Conservation (phyloP, 257 asterid species). For the Nicotiana tomentosiformis region DNA sequence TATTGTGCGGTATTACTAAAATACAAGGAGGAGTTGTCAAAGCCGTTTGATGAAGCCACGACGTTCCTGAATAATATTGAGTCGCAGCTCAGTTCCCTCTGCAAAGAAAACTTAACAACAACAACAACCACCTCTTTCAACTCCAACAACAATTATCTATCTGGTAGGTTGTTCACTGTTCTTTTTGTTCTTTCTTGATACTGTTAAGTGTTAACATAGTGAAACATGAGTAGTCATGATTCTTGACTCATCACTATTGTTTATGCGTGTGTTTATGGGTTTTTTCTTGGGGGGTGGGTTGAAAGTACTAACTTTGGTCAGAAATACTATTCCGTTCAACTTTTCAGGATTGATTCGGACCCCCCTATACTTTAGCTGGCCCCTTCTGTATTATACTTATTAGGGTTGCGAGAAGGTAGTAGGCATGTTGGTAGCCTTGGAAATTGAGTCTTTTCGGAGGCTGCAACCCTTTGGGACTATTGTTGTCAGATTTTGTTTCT, state of each 20-base stretch:
- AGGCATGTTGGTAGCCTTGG: constrained; percentile 11
- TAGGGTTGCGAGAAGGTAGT: constrained; percentile 6
- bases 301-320: neutral
- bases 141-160: constrained; percentile 13
- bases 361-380: constrained; percentile 8
- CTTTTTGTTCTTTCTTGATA: neutral
- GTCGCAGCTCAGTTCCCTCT: constrained; percentile 60
- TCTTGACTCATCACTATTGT: neutral
- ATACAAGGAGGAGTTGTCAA: constrained; percentile 59
- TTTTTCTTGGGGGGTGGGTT: neutral
- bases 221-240: neutral
- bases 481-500: constrained; percentile 16
- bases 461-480: neutral
- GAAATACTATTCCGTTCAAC: constrained; percentile 16
- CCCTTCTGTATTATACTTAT: neutral
- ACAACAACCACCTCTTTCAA: constrained; percentile 17
- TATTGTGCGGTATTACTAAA: constrained; percentile 57
- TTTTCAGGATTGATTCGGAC: neutral
- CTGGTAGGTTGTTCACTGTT: constrained; percentile 13
- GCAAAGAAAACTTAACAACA: constrained; percentile 46
- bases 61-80: constrained; percentile 58
- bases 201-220: neutral
- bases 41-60: constrained; percentile 77
- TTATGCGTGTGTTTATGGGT: neutral
- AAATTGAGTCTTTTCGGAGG: constrained; percentile 13